phyloP scores from a whole-genome alignment of 1,139 yeast genomes.

The Eremothecium sinecaudum region DNA sequence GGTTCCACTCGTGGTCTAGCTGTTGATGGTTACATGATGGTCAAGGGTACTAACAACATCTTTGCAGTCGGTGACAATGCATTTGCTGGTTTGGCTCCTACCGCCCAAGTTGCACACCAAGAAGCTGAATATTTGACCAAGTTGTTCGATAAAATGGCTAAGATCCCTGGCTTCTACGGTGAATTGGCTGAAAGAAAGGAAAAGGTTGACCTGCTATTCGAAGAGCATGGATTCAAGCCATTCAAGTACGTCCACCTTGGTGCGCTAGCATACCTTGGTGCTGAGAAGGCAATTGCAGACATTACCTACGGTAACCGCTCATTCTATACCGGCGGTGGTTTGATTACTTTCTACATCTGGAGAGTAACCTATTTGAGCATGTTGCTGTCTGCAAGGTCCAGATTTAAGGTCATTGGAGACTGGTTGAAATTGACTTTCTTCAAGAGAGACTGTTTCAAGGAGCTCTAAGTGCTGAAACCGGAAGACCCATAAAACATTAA shows the following conservation, averaged over 20 bases:
- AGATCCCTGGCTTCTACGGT: conserved; percentile 53
- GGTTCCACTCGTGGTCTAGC: conserved; percentile 81
- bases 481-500: too few species aligned
- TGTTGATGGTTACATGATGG: conserved; percentile 71
- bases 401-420: conserved; percentile 74
- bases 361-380: conserved; percentile 83
- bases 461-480: too few species aligned
- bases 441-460: conserved; percentile 68
- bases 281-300: conserved; percentile 93
- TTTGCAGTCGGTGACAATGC: conserved; percentile 95
- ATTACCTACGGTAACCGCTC: conserved; percentile 85
- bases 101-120: conserved; percentile 97
- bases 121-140: conserved; percentile 79
- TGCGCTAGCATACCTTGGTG: conserved; percentile 75
- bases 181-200: conserved; percentile 29
- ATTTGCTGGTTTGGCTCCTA: conserved; percentile 79
- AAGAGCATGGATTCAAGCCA: conserved; percentile 43
- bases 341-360: conserved; percentile 86
- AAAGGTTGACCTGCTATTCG: conserved; percentile 36
- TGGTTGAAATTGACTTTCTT: conserved; percentile 83
- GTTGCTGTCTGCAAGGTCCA: conserved; percentile 85
- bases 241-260: conserved; percentile 64
- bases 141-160: conserved; percentile 64
- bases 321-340: conserved; percentile 80
- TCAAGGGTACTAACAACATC: conserved; percentile 73